Percentiles rank a stretch among this genome's conserved stretches.
Evolutionary conservation across 108 stramenopile genomes (phyloP).

Genomic region (Seminavis robusta): DNA sequence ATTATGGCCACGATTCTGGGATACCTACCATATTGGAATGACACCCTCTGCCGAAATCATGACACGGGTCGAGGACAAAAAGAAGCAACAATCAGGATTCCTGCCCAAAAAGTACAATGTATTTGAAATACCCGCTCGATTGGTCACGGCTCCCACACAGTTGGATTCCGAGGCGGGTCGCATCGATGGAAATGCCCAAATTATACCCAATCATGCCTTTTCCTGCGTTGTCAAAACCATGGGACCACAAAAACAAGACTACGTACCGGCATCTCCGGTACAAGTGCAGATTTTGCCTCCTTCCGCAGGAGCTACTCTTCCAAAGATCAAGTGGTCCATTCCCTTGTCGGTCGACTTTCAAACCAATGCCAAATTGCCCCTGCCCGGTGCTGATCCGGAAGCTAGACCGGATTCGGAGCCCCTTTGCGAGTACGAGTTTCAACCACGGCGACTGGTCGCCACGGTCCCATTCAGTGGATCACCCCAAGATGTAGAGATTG

Average conservation of each 20-base stretch:
- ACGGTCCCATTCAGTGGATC: constrained; percentile 67
- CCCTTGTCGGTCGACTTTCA: constrained; percentile 21
- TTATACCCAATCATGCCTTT: constrained; percentile 79
- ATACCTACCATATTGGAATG: constrained; percentile 86
- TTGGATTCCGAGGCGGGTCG: constrained; percentile 58
- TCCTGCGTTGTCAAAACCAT: constrained; percentile 73
- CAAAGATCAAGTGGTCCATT: constrained; percentile 17
- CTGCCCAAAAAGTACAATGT: constrained; percentile 43
- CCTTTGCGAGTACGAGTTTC: constrained; percentile 19
- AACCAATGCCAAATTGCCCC: constrained; percentile 22
- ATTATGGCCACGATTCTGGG: constrained; percentile 78
- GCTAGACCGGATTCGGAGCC: constrained; percentile 15
- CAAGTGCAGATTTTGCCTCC: constrained; percentile 52
- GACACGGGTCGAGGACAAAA: constrained; percentile 20
- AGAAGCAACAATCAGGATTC: constrained; percentile 23
- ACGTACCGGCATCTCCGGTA: constrained; percentile 63
- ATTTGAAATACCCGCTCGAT: constrained; percentile 57
- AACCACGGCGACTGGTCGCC: constrained; percentile 57
- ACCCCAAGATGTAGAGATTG: constrained; percentile 72
- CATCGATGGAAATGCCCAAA: constrained; percentile 44
- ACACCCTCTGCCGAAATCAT: constrained; percentile 68
- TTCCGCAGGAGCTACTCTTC: neutral
- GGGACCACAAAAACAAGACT: constrained; percentile 63
- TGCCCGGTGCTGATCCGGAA: constrained; percentile 40
- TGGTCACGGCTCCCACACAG: constrained; percentile 49